Evolutionary conservation across 2,329 filamentous ascomycete genomes (phyloP).

Genomic region (Hypoxylon sp.): DNA sequence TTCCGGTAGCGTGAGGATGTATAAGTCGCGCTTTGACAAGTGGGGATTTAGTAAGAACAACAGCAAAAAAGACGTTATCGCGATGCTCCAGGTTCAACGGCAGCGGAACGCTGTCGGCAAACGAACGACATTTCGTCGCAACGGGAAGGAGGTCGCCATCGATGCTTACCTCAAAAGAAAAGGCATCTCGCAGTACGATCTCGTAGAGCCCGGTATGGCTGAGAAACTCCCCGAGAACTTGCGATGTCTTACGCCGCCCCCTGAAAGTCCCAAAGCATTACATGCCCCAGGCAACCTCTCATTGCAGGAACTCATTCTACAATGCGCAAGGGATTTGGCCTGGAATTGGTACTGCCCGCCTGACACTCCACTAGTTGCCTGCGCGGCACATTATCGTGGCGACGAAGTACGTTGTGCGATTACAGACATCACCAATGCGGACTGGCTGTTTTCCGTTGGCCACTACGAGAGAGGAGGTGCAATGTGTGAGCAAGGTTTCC

Average conservation of each 20-base stretch:
- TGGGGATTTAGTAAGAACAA: conserved; percentile 70
- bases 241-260: conserved; percentile 50
- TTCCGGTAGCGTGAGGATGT: conserved; percentile 63
- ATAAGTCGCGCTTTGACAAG: conserved; percentile 68
- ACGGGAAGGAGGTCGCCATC: conserved; percentile 65
- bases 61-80: conserved; percentile 66
- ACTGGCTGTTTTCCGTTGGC: conserved; percentile 50
- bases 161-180: conserved; percentile 67
- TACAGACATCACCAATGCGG: conserved; percentile 51
- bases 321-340: conserved; percentile 48
- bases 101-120: conserved; percentile 67
- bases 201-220: conserved; percentile 51
- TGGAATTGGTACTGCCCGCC: conserved; percentile 50
- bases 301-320: conserved; percentile 50
- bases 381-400: conserved; percentile 48
- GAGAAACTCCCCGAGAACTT: conserved; percentile 49
- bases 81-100: conserved; percentile 65
- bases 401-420: conserved; percentile 50
- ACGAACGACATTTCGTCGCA: conserved; percentile 66
- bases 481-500: conserved; percentile 50
- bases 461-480: conserved; percentile 47
- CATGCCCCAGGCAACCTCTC: conserved; percentile 47
- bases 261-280: conserved; percentile 45
- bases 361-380: conserved; percentile 49
- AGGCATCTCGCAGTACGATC: conserved; percentile 66